Percentiles rank a stretch among this genome's conserved stretches.
These are phyloP conservation scores for Cutaneotrichosporon cyanovorans DNA, from an alignment of 1,284 basidiomycete species.

Conservation along the genomic window DNA sequence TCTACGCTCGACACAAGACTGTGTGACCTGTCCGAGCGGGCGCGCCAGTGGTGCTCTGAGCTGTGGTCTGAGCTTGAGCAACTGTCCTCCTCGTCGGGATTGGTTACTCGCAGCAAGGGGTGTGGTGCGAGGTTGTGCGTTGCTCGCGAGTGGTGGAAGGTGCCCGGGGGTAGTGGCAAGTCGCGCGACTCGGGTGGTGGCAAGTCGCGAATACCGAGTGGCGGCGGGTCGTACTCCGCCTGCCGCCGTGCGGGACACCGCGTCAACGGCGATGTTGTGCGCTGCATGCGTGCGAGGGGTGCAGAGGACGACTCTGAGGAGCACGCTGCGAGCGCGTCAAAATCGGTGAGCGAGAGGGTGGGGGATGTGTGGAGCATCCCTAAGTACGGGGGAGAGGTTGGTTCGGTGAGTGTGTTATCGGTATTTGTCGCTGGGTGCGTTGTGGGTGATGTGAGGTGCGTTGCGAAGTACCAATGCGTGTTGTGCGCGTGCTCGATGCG, in stretches of 20 bases:
- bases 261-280: not conserved
- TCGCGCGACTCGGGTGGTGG: not conserved
- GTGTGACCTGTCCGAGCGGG: not conserved
- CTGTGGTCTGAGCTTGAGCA: no score
- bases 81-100: no score
- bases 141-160: no score
- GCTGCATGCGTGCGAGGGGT: not conserved
- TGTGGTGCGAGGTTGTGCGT: no score
- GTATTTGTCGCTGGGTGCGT: no score
- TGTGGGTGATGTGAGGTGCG: not conserved
- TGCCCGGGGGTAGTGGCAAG: not conserved
- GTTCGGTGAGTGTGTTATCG: not conserved
- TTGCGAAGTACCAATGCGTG: not conserved
- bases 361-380: not conserved
- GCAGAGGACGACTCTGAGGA: not conserved
- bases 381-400: not conserved
- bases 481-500: not conserved
- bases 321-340: not conserved
- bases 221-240: not conserved
- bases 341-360: slow-evolving; percentile 6
- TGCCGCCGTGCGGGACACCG: not conserved
- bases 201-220: not conserved
- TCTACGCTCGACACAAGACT: not conserved
- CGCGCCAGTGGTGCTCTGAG: not conserved
- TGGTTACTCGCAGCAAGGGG: no score